A percentile compares a stretch with the other conserved stretches of the same genome.
These are phyloP conservation scores for Teratosphaeria epicoccoides DNA, from an alignment of 2,329 filamentous ascomycete species.

Conservation along the genomic window DNA sequence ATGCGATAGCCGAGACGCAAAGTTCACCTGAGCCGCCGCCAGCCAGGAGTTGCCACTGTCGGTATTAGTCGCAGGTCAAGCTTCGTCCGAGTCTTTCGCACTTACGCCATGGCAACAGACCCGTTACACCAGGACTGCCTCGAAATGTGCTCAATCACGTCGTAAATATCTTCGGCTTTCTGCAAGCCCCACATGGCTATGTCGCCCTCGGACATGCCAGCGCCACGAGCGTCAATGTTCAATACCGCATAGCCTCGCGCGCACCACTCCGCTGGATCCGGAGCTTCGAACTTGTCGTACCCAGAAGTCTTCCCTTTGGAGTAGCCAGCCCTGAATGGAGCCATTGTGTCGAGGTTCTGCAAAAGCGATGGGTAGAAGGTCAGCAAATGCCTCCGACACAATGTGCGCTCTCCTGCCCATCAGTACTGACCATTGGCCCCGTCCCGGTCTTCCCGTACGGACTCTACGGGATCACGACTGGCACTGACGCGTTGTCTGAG, in stretches of 20 bases:
- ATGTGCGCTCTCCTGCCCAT: too few species aligned
- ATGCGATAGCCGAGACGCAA: conserved; percentile 30
- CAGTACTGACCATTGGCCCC: neutral
- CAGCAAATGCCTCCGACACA: too few species aligned
- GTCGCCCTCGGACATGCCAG: conserved; percentile 22
- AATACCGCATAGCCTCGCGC: conserved; percentile 21
- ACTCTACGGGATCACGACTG: conserved; percentile 1
- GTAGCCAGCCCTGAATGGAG: neutral
- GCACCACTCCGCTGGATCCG: conserved; percentile 25
- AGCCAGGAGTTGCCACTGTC: conserved; percentile 31
- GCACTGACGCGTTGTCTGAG: conserved; percentile 13
- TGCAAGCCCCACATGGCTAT: conserved; percentile 31
- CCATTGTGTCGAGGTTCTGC: neutral
- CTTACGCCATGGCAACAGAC: conserved; percentile 27
- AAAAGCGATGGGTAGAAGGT: too few species aligned
- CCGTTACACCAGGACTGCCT: conserved; percentile 35
- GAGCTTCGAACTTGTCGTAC: conserved; percentile 31
- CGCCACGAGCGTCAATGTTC: conserved; percentile 19
- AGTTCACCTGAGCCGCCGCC: conserved; percentile 29
- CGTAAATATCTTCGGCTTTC: conserved; percentile 31
- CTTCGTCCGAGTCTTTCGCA: neutral
- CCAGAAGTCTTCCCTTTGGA: conserved; percentile 10
- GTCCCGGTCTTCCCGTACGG: conserved; percentile 1
- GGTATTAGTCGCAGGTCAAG: neutral
- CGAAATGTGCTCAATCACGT: conserved; percentile 32